Base-by-base conservation (phyloP, 139 green algal genomes). In the Pleodorina starrii region DNA sequence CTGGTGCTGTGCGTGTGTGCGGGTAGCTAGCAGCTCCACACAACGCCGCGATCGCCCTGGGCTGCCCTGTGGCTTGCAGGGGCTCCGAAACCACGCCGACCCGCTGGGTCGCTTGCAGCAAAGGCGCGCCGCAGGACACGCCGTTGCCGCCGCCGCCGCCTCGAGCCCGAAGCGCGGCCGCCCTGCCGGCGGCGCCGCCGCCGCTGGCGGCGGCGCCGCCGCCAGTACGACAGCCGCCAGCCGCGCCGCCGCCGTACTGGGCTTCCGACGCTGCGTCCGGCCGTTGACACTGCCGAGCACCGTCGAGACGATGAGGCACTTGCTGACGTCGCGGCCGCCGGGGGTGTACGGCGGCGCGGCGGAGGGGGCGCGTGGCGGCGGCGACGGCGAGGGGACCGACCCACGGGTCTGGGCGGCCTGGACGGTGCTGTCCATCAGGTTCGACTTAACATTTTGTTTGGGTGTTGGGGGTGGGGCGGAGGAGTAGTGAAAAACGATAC, bases 231-330 rank as follows among this genome's bases (percentile, higher is more conserved):
- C 51, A 14, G 51, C 51, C 81, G 63, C 60, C 81, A 87, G 42
- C 60, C 60, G 60, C 60, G 63, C 81, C 81, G 81, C 60, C 44
- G 60, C 60, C 60, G 60, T 35, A 6, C n/a, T 66, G n/a, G 59
- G 9, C 0, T 50, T 87, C 35, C 81, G 81, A 7, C 78, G 44
- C 21, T 27, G 11, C 43, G 23, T 60, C 48, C 50, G 63, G 51
- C 78, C 50, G 66, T 38, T 92, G 60, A 63, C 68, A 1, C 35
- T 92, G 54, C 44, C 32, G 29, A 60, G 60, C 9, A 40, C 38
- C 36, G 12, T 10, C 1, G 81, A 77, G 43, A 42, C n/a, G 42
- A 29, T 87, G 14, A 29, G 16, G 81, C 60, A 68, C 5, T n/a
- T 85, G 7, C 54, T 74, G 4, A 59, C 36, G 12, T 35, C 54